These are phyloP conservation scores for Fusarium praegraminearum DNA, from an alignment of 2,329 filamentous ascomycete genomes.

Conservation along the genomic window DNA sequence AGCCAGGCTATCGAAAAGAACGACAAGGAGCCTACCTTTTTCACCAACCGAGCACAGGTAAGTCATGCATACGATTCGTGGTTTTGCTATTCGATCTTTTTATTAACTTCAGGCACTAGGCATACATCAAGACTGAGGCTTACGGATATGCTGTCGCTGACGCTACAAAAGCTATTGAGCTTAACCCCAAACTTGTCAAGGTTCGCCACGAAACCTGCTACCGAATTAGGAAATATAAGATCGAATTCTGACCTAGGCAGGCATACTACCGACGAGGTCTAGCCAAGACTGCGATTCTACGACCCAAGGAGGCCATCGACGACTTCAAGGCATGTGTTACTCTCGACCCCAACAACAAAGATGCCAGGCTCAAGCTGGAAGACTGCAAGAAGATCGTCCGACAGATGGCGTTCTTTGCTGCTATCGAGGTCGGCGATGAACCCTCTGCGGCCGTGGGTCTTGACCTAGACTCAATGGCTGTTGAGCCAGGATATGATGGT, in stretches of 20 bases:
- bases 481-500: constrained; percentile 90
- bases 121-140: constrained; percentile 93
- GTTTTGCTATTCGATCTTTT: constrained; percentile 47
- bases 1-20: constrained; percentile 87
- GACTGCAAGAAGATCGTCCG: constrained; percentile 97
- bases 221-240: constrained; percentile 8
- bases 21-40: constrained; percentile 88
- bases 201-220: constrained; percentile 58
- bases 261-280: constrained; percentile 95
- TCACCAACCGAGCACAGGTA: constrained; percentile 95
- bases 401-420: constrained; percentile 90
- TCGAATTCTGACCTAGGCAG: constrained; percentile 57
- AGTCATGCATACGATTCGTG: constrained; percentile 14
- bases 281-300: constrained; percentile 90
- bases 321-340: constrained; percentile 94
- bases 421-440: constrained; percentile 92
- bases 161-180: constrained; percentile 88
- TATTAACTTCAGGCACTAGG: constrained; percentile 61
- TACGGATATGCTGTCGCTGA: constrained; percentile 94
- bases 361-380: constrained; percentile 88
- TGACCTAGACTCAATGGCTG: constrained; percentile 84
- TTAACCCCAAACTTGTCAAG: constrained; percentile 91
- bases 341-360: constrained; percentile 88
- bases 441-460: constrained; percentile 92
- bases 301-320: constrained; percentile 86